Conservation (phyloP, 441 rosid genomes). For the Omphalea diandra region DNA sequence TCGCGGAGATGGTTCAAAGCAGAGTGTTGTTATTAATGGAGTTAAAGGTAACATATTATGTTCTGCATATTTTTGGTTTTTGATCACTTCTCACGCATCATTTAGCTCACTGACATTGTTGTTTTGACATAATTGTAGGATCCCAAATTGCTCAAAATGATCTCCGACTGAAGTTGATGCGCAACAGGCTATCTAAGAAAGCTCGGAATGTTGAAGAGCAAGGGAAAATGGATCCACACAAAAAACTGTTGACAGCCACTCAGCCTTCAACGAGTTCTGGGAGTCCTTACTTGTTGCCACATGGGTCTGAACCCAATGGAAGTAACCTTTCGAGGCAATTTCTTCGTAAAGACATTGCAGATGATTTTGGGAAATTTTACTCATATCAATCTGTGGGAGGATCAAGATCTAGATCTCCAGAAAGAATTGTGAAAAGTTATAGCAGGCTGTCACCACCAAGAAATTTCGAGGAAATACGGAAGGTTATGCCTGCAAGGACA, state of each 20-base stretch:
- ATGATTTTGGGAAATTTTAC: conserved; percentile 26
- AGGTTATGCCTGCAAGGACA: conserved; percentile 19
- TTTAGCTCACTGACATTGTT: conserved; percentile 10
- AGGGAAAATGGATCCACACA: conserved; percentile 10
- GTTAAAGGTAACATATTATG: conserved; percentile 29
- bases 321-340: conserved; percentile 22
- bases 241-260: conserved; percentile 22
- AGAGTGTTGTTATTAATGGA: conserved; percentile 22
- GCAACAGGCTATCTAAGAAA: conserved; percentile 28
- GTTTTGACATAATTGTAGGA: conserved; percentile 27
- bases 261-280: conserved; percentile 18
- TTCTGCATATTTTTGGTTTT: background rate
- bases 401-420: conserved; percentile 33
- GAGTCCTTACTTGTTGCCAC: conserved; percentile 19
- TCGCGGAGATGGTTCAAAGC: conserved; percentile 22
- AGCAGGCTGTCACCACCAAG: conserved; percentile 28
- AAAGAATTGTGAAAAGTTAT: conserved; percentile 22
- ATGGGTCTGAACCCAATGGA: conserved; percentile 21
- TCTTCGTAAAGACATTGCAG: conserved; percentile 16
- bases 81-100: background rate
- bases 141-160: conserved; percentile 31
- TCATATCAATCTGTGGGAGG: conserved; percentile 26
- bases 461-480: conserved; percentile 28
- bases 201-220: conserved; percentile 13
- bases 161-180: conserved; percentile 43